Conservation (phyloP, 1,139 yeast species). For the Nakaseomyces sp. region DNA sequence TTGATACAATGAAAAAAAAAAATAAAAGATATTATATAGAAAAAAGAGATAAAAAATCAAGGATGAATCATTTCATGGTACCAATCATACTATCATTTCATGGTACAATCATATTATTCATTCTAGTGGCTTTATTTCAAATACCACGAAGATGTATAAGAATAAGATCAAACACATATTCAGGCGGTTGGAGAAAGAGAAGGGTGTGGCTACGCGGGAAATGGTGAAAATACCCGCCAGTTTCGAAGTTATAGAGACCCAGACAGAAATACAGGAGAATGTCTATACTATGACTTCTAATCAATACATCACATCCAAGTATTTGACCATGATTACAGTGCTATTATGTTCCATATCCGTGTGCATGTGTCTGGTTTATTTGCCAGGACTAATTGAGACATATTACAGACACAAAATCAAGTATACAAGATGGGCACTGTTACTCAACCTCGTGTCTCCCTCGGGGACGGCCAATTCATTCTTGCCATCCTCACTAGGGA, state of each 20-base stretch:
- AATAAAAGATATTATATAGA: no score
- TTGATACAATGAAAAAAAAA: no score
- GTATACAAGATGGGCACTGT: constrained; percentile 3
- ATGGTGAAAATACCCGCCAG: neutral
- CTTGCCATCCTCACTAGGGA: constrained; percentile 1
- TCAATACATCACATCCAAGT: neutral
- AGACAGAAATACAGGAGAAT: neutral
- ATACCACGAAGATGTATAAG: neutral
- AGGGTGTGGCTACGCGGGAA: neutral
- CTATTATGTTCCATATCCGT: neutral
- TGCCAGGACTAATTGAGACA: neutral
- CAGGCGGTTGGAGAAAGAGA: neutral
- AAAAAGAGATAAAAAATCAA: no score
- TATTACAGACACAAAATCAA: neutral
- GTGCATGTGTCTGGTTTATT: neutral
- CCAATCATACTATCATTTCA: no score
- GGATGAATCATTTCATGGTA: no score
- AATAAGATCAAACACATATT: neutral
- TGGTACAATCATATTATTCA: no score
- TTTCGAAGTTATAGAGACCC: neutral
- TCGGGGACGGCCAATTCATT: neutral
- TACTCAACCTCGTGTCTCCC: neutral
- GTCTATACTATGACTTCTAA: neutral
- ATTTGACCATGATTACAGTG: neutral
- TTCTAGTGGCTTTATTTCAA: no score